Base-by-base conservation (phyloP, 768 basidiomycete species). In the Collybia sp. region DNA sequence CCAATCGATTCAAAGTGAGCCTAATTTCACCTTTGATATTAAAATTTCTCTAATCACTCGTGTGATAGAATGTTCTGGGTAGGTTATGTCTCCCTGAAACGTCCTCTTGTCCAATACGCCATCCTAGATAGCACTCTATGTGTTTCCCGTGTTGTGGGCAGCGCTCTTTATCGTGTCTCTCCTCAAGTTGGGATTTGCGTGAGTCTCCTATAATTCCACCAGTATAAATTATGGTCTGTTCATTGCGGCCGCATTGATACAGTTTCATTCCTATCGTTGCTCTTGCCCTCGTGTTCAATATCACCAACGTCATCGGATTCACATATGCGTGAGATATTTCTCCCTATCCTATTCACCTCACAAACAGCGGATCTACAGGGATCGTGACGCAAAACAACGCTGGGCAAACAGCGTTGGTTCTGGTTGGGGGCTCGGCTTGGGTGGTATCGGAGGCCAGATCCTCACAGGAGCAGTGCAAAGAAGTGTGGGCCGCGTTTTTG, bases 191-290 rank as follows among this genome's bases (percentile, higher is more conserved):
- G 88, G 80, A 60, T 73, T 94, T 52, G 83, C 84, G 93, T 95
- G 53, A 56, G 89, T 77, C 4, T 20, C 45, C 35, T 34, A 45
- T 43, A 17, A 45, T 46, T 6, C 18, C n/a, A 15, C 12, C 6
- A 35, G 19, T 40, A 12, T 35, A 30, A 15, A 31, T 20, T n/a
- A 39, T 43, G 15, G 44, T 30, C n/a, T 13, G 12, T 0, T 15
- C 12, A 32, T 30, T 19, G 10, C 17, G 13, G 35, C 15, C 33
- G 6, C 17, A n/a, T 10, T 37, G n/a, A 6, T 2, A 34, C 58
- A 96, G 93, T 8, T 98, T 94, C 66, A 72, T 98, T 50, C 96
- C 96, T 6, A 97, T 98, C 54, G 93, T 98, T 44, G 64, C 85
- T 34, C 82, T 99, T 31, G 96, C 96, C 1, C 74, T 98, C 40